Percentiles rank a stretch among this genome's conserved stretches.
Evolutionary conservation across 1,284 basidiomycete genomes (phyloP).

Genomic region (Apiotrichum brassicae): DNA sequence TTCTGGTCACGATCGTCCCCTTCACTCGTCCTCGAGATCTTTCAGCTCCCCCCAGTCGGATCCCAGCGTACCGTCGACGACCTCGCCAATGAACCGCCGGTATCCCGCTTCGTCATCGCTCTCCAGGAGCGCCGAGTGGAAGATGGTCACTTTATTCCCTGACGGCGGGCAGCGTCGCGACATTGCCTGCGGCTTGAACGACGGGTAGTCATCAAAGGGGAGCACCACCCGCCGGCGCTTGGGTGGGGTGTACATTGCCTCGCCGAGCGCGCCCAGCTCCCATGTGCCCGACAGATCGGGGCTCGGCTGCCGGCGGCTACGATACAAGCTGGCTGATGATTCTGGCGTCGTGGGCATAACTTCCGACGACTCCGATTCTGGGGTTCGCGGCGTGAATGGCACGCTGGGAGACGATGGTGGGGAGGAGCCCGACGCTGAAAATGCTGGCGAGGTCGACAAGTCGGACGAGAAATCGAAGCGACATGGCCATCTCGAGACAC

Average conservation of each 20-base stretch:
- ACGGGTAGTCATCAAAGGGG: background rate
- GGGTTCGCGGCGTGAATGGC: background rate
- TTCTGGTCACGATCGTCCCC: too few relatives aligned
- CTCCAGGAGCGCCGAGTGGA: constrained; percentile 39
- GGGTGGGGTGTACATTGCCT: background rate
- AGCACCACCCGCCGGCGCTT: background rate
- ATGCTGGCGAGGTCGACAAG: background rate
- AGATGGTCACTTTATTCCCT: constrained; percentile 19
- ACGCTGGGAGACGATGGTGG: background rate
- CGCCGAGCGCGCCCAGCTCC: background rate
- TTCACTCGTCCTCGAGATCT: background rate
- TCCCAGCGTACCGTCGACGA: constrained; percentile 22
- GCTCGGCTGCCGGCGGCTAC: too few relatives aligned
- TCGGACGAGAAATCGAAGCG: background rate
- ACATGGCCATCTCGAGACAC: background rate
- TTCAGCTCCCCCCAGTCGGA: constrained; percentile 1
- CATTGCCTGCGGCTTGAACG: background rate
- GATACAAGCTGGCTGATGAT: background rate
- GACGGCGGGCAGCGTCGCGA: background rate
- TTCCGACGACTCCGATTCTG: background rate
- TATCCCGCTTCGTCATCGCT: constrained; percentile 41
- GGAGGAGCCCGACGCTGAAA: background rate
- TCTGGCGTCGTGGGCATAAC: background rate
- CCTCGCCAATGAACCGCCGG: constrained; percentile 37
- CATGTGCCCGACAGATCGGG: background rate